Evolutionary conservation across 1,284 basidiomycete species (phyloP).

Genomic region (Sanghuangporus weigelae): DNA sequence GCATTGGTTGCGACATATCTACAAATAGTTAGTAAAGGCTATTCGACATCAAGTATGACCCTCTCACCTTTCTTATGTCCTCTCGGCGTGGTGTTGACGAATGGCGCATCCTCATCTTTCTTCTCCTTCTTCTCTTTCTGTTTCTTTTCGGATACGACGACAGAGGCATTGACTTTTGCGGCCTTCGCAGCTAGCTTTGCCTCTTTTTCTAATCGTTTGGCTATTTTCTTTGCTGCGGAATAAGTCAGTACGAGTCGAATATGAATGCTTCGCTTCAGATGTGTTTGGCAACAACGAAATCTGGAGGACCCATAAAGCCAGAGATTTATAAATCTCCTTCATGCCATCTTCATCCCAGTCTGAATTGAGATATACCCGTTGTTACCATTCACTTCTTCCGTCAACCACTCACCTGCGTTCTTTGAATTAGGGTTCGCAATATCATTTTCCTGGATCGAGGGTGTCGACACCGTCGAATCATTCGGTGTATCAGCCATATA

Average conservation of each 20-base stretch:
- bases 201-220: slow-evolving; percentile 64
- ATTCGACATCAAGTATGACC: neutral
- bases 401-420: slow-evolving; percentile 27
- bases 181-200: slow-evolving; percentile 78
- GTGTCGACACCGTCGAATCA: neutral
- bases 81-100: slow-evolving; percentile 81
- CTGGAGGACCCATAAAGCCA: neutral
- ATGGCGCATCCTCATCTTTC: slow-evolving; percentile 63
- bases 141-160: slow-evolving; percentile 53
- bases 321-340: neutral
- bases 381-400: no score
- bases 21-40: neutral
- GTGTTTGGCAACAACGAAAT: neutral
- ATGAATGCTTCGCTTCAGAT: neutral
- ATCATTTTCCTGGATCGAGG: slow-evolving; percentile 11
- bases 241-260: neutral
- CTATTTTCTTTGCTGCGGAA: slow-evolving; percentile 67
- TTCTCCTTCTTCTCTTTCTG: slow-evolving; percentile 74
- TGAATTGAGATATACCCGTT: no score
- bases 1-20: slow-evolving; percentile 90
- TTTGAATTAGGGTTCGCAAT: slow-evolving; percentile 29
- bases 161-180: slow-evolving; percentile 45
- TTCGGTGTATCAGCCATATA: slow-evolving; percentile 14
- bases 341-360: no score
- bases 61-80: slow-evolving; percentile 85